These are phyloP conservation scores for Trichopus zeylanicus DNA, from an alignment of 116 monocot genomes.

Conservation along the genomic window DNA sequence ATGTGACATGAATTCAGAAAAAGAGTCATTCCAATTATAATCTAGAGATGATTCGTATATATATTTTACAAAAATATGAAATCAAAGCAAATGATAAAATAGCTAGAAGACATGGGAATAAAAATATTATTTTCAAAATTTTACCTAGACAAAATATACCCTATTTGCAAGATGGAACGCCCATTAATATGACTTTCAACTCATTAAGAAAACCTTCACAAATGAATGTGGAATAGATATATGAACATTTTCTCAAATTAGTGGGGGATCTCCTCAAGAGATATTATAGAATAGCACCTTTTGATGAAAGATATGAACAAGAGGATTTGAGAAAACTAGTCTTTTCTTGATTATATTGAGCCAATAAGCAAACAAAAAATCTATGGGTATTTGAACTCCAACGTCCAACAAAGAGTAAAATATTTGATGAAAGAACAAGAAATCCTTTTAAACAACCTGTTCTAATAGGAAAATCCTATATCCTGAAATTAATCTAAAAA, in stretches of 20 bases:
- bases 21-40: too few species aligned
- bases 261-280: constrained; percentile 7
- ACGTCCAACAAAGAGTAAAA: constrained; percentile 11
- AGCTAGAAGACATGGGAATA: too few species aligned
- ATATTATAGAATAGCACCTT: constrained; percentile 15
- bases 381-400: constrained; percentile 12
- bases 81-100: too few species aligned
- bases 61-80: too few species aligned
- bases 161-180: too few species aligned
- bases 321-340: constrained; percentile 17
- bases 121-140: too few species aligned
- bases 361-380: constrained; percentile 7
- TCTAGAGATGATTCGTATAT: too few species aligned
- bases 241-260: constrained; percentile 6
- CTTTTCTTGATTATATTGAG: constrained; percentile 13
- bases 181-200: too few species aligned
- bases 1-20: too few species aligned
- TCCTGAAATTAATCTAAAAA: too few species aligned
- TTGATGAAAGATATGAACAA: constrained; percentile 20
- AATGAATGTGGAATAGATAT: constrained; percentile 13
- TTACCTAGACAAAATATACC: too few species aligned
- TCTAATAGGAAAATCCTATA: constrained; percentile 15
- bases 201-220: too few species aligned
- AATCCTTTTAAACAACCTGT: constrained; percentile 16
- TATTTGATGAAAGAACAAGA: constrained; percentile 17